These are phyloP conservation scores for Melastoma candidum DNA, from an alignment of 441 rosid genomes.

Conservation along the genomic window DNA sequence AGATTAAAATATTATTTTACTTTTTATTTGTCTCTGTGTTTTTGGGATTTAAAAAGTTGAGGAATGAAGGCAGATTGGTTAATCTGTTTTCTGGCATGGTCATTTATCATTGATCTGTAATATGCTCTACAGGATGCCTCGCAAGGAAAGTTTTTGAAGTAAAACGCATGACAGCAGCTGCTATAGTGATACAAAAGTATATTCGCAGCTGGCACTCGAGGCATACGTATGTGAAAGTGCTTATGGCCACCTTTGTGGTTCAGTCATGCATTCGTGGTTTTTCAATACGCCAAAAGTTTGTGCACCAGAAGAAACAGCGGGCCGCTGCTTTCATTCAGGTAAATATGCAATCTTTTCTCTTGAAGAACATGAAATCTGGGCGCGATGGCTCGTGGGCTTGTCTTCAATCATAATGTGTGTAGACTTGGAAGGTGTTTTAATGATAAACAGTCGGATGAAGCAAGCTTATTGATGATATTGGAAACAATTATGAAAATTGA, in stretches of 20 bases:
- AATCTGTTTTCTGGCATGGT: too few species aligned
- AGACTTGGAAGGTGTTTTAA: too few species aligned
- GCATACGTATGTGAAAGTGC: conserved; percentile 38
- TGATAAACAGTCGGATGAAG: too few species aligned
- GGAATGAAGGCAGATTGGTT: too few species aligned
- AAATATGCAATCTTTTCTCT: neutral
- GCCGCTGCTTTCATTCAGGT: conserved; percentile 86
- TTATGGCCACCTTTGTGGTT: conserved; percentile 39
- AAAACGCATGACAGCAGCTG: conserved; percentile 67
- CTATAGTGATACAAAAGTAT: conserved; percentile 58
- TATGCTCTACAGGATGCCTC: conserved; percentile 47
- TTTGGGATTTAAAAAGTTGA: too few species aligned
- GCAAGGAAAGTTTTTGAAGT: conserved; percentile 47
- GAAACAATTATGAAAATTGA: too few species aligned
- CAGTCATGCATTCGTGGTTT: conserved; percentile 70
- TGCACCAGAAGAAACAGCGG: conserved; percentile 42
- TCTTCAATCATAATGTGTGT: too few species aligned
- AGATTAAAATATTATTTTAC: too few species aligned
- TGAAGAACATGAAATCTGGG: conserved; percentile 5
- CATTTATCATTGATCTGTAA: too few species aligned
- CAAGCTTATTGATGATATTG: too few species aligned
- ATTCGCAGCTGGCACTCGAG: conserved; percentile 52
- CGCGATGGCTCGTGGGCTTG: neutral
- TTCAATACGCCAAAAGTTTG: conserved; percentile 45
- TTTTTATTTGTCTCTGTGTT: too few species aligned